Evolutionary conservation across 331 rosid species (phyloP).

Genomic region (Acacia concinna): DNA sequence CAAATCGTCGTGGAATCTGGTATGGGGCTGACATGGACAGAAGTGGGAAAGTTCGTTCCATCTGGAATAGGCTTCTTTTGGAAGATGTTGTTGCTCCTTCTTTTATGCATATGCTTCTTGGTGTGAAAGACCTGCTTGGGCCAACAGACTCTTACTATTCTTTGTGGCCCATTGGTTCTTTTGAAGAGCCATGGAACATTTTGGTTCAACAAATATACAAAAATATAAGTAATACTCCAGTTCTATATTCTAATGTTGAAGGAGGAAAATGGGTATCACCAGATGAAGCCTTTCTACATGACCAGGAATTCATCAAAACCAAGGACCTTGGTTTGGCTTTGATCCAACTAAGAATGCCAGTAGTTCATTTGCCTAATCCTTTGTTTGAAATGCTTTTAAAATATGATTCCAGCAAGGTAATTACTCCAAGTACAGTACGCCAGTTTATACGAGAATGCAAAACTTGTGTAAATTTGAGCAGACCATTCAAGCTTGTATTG

Average conservation of each 20-base stretch:
- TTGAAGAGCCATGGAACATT: slow-evolving; percentile 93
- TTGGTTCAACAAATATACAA: slow-evolving; percentile 81
- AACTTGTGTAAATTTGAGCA: slow-evolving; percentile 44
- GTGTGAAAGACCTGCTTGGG: slow-evolving; percentile 61
- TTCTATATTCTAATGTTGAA: slow-evolving; percentile 67
- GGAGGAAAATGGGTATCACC: slow-evolving; percentile 97
- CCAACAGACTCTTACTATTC: slow-evolving; percentile 73
- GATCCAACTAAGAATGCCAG: slow-evolving; percentile 79
- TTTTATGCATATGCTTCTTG: slow-evolving; percentile 70
- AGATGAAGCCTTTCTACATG: slow-evolving; percentile 82
- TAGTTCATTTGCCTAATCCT: slow-evolving; percentile 69
- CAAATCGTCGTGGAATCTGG: slow-evolving; percentile 99
- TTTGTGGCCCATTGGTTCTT: slow-evolving; percentile 88
- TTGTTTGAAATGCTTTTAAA: slow-evolving; percentile 74
- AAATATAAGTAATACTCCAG: slow-evolving; percentile 55
- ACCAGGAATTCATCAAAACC: slow-evolving; percentile 62
- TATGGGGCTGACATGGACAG: slow-evolving; percentile 99
- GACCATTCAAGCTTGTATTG: slow-evolving; percentile 70
- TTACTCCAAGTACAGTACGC: slow-evolving; percentile 82
- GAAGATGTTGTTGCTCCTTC: slow-evolving; percentile 88
- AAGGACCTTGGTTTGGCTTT: slow-evolving; percentile 79
- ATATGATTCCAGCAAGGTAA: slow-evolving; percentile 64
- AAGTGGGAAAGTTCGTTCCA: slow-evolving; percentile 93
- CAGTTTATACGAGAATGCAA: slow-evolving; percentile 70
- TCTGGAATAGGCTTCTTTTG: slow-evolving; percentile 91